Conservation (phyloP, 2,329 filamentous ascomycete genomes). For the Immersiporthe knoxdaviesiana region DNA sequence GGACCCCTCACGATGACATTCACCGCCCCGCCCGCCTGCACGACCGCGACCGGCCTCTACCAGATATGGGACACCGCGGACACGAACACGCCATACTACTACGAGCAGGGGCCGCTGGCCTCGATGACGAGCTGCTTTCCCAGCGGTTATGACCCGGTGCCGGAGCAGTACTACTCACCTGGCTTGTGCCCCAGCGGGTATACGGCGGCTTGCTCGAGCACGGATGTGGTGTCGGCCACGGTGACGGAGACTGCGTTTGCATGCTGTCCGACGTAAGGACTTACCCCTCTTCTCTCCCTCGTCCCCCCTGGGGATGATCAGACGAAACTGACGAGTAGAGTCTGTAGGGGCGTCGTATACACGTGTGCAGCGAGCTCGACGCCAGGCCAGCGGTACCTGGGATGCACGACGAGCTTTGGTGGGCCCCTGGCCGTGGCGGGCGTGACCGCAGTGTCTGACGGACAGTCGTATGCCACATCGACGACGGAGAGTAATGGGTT, state of each 20-base stretch:
- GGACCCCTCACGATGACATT: slow-evolving; percentile 38
- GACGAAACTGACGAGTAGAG: background rate
- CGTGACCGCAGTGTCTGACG: slow-evolving; percentile 32
- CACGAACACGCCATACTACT: slow-evolving; percentile 27
- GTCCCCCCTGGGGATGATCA: too few species aligned
- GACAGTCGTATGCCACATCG: slow-evolving; percentile 21
- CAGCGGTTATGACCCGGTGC: slow-evolving; percentile 33
- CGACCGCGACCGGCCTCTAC: slow-evolving; percentile 34
- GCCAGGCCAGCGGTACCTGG: slow-evolving; percentile 23
- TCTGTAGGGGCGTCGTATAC: slow-evolving; percentile 30
- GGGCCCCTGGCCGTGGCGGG: slow-evolving; percentile 28
- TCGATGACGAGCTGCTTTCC: slow-evolving; percentile 35
- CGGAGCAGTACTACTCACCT: slow-evolving; percentile 36
- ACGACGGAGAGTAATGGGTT: slow-evolving; percentile 15
- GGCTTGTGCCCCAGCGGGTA: slow-evolving; percentile 36
- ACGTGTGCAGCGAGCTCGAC: slow-evolving; percentile 29
- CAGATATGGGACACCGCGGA: slow-evolving; percentile 31
- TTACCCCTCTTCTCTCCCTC: background rate
- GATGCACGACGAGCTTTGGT: slow-evolving; percentile 34
- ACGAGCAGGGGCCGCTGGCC: slow-evolving; percentile 36
- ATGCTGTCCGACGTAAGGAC: slow-evolving; percentile 36
- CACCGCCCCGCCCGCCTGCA: slow-evolving; percentile 34
- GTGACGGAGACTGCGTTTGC: slow-evolving; percentile 35
- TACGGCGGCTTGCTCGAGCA: slow-evolving; percentile 35
- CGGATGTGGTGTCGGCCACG: slow-evolving; percentile 26